Evolutionary conservation across 2,329 filamentous ascomycete species (phyloP).

Genomic region (Colletotrichum gigasporum): DNA sequence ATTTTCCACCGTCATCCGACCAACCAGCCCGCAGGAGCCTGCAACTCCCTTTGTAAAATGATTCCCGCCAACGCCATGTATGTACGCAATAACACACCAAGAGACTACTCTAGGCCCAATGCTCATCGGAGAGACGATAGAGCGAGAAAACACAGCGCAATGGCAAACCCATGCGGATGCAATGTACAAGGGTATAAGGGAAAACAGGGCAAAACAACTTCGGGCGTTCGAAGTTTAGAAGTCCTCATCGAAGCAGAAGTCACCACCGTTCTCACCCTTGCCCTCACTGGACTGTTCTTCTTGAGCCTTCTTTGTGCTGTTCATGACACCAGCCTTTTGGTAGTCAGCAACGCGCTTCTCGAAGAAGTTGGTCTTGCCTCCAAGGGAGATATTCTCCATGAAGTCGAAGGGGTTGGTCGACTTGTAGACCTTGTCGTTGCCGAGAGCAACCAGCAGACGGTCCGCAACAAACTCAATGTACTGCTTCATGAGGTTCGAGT

Average conservation of each 20-base stretch:
- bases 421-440: constrained; percentile 94
- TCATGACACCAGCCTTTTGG: constrained; percentile 99
- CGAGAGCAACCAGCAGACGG: constrained; percentile 89
- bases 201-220: constrained; percentile 26
- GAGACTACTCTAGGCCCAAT: constrained; percentile 13
- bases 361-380: constrained; percentile 99
- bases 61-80: constrained; percentile 25
- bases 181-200: constrained; percentile 35
- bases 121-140: constrained; percentile 13
- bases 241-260: constrained; percentile 96
- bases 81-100: constrained; percentile 13
- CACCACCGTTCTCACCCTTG: constrained; percentile 71
- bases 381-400: constrained; percentile 99
- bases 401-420: constrained; percentile 98
- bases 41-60: constrained; percentile 21
- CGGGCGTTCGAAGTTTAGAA: constrained; percentile 71
- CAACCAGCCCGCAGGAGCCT: constrained; percentile 20
- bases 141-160: constrained; percentile 38
- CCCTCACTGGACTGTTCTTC: constrained; percentile 53
- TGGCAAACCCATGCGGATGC: constrained; percentile 34
- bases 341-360: constrained; percentile 99
- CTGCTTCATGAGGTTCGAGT: constrained; percentile 96
- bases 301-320: constrained; percentile 81
- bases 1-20: constrained; percentile 29
- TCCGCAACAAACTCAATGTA: constrained; percentile 99